A percentile compares a stretch with the other conserved stretches of the same genome.
Conservation (phyloP, 306 rosid genomes). For the Gynostemma pentaphyllum region DNA sequence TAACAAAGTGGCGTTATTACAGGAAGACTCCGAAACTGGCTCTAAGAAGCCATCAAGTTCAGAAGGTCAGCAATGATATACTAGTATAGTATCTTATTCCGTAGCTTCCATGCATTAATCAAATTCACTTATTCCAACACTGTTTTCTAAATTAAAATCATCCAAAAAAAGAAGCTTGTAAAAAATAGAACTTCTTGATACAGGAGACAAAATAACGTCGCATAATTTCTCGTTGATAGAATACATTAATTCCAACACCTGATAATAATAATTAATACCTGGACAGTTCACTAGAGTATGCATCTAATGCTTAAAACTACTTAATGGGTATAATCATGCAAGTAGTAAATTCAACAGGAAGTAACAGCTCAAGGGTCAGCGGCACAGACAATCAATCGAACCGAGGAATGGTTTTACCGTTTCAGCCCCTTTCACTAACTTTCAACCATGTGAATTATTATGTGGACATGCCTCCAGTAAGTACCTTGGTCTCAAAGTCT, state of each 20-base stretch:
- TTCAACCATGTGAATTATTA: slow-evolving; percentile 41
- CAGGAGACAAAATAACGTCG: too few relatives aligned
- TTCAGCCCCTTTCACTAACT: slow-evolving; percentile 40
- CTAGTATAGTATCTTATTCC: too few relatives aligned
- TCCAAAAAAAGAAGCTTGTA: too few relatives aligned
- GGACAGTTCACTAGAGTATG: too few relatives aligned
- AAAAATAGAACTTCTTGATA: too few relatives aligned
- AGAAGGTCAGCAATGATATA: background rate
- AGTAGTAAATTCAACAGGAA: slow-evolving; percentile 7
- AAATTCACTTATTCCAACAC: too few relatives aligned
- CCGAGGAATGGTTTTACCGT: slow-evolving; percentile 32
- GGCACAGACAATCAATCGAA: background rate
- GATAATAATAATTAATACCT: too few relatives aligned
- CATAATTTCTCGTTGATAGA: too few relatives aligned
- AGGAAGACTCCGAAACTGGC: slow-evolving; percentile 16
- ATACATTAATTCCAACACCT: too few relatives aligned
- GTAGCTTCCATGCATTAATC: too few relatives aligned
- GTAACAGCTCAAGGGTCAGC: slow-evolving; percentile 4
- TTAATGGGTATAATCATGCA: slow-evolving; percentile 18
- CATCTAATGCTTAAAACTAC: background rate
- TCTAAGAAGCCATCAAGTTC: background rate
- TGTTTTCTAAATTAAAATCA: too few relatives aligned
- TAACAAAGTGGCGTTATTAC: slow-evolving; percentile 32
- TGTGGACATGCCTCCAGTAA: slow-evolving; percentile 45
- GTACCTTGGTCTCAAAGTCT: background rate